These are phyloP conservation scores for Fusarium sp. DNA, from an alignment of 2,329 filamentous ascomycete genomes.

Conservation along the genomic window DNA sequence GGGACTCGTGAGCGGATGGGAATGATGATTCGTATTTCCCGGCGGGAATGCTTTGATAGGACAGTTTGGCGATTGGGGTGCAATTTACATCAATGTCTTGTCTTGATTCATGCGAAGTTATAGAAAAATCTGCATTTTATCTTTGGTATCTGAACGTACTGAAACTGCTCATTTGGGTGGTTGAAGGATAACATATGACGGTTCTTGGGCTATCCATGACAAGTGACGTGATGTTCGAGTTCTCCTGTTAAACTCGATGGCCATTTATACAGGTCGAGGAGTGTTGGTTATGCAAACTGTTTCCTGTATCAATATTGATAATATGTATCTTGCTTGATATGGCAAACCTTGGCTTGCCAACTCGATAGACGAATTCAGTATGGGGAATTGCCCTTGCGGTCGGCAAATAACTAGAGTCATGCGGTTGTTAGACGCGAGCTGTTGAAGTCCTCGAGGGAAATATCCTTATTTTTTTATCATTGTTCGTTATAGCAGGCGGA, in stretches of 20 bases:
- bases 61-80: constrained; percentile 66
- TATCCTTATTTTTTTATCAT: too few species aligned
- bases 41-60: constrained; percentile 60
- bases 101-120: constrained; percentile 42
- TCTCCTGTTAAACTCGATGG: too few species aligned
- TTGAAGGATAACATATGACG: not conserved
- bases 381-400: too few species aligned
- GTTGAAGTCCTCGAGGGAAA: too few species aligned
- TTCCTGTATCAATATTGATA: too few species aligned
- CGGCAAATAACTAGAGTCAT: too few species aligned
- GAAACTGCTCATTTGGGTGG: not conserved
- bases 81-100: constrained; percentile 57
- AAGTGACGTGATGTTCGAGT: not conserved
- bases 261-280: too few species aligned
- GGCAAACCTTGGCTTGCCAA: not conserved
- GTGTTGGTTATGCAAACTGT: too few species aligned
- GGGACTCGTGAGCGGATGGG: constrained; percentile 38
- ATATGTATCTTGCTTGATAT: not conserved
- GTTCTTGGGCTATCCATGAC: not conserved
- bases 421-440: too few species aligned
- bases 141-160: not conserved
- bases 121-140: constrained; percentile 33
- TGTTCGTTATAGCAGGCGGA: too few species aligned
- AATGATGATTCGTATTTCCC: constrained; percentile 55
- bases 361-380: not conserved